Conservation (phyloP, 441 rosid genomes). For the Manihot esculenta region DNA sequence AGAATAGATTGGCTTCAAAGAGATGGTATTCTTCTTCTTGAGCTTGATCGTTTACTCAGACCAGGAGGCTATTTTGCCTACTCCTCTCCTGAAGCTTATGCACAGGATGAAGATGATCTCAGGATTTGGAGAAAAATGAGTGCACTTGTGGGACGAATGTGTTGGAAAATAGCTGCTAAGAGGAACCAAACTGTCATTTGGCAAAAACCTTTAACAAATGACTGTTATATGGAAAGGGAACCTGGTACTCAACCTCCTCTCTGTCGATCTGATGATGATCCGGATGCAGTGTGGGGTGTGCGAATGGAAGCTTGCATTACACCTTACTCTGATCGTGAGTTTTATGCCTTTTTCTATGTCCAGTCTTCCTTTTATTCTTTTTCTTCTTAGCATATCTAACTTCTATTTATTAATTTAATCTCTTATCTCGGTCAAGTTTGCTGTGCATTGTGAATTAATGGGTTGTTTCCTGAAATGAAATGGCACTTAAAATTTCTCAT, state of each 20-base stretch:
- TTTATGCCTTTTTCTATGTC: neutral
- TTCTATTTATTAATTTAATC: neutral
- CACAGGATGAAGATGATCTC: constrained; percentile 92
- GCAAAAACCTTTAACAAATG: constrained; percentile 93
- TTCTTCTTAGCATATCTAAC: neutral
- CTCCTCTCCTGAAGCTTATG: constrained; percentile 99
- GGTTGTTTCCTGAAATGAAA: constrained; percentile 1
- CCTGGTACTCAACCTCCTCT: constrained; percentile 89
- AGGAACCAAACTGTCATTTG: constrained; percentile 95
- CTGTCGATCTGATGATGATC: constrained; percentile 81
- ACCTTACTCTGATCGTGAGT: constrained; percentile 87
- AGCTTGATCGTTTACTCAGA: constrained; percentile 91
- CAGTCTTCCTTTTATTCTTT: no score
- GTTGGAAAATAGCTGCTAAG: constrained; percentile 93
- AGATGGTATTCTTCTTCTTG: constrained; percentile 97
- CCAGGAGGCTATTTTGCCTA: constrained; percentile 99
- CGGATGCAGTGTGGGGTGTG: constrained; percentile 84
- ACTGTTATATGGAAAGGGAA: constrained; percentile 80
- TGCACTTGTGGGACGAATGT: constrained; percentile 84
- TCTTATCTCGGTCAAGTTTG: neutral
- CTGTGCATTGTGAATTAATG: neutral
- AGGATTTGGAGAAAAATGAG: constrained; percentile 97
- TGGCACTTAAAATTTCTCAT: neutral
- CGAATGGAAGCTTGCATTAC: constrained; percentile 93
- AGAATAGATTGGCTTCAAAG: constrained; percentile 99